These are phyloP conservation scores for Pythium utonaiense DNA, from an alignment of 352 stramenopile genomes.

Conservation along the genomic window DNA sequence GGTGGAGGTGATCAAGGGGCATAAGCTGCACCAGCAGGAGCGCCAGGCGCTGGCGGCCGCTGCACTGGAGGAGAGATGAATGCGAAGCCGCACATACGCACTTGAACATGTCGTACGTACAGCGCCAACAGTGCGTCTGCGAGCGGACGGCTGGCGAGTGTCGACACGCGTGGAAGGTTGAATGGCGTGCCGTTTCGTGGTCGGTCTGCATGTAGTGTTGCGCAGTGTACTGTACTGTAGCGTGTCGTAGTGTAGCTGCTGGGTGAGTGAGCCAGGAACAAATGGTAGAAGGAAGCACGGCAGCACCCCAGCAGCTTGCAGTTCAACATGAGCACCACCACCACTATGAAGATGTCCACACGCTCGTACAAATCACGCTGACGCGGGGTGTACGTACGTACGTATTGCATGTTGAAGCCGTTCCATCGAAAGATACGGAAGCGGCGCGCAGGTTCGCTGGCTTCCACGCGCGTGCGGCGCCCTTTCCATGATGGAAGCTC, in stretches of 20 bases:
- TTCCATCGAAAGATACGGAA: conserved; percentile 3
- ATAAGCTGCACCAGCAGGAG: conserved; percentile 28
- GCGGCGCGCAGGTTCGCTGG: not conserved
- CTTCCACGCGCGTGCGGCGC: conserved; percentile 10
- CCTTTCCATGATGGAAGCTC: conserved; percentile 1
- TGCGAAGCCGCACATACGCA: conserved; percentile 1
- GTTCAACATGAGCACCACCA: no score
- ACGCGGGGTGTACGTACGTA: no score
- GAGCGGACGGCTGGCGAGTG: not conserved
- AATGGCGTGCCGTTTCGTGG: no score
- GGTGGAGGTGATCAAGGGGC: conserved; percentile 41
- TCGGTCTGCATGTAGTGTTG: not conserved
- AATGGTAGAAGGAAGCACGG: not conserved
- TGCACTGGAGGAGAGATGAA: not conserved
- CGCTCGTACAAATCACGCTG: no score
- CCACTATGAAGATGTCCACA: no score
- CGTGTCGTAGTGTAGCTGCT: not conserved
- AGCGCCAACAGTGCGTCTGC: no score
- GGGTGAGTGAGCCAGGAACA: not conserved
- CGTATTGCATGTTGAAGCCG: not conserved
- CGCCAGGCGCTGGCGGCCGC: conserved; percentile 1
- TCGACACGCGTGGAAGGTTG: not conserved
- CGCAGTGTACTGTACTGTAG: not conserved
- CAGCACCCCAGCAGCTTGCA: no score
- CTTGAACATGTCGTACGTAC: not conserved